These are phyloP conservation scores for Leccinum subrobustum DNA, from an alignment of 1,284 basidiomycete genomes.

Conservation along the genomic window DNA sequence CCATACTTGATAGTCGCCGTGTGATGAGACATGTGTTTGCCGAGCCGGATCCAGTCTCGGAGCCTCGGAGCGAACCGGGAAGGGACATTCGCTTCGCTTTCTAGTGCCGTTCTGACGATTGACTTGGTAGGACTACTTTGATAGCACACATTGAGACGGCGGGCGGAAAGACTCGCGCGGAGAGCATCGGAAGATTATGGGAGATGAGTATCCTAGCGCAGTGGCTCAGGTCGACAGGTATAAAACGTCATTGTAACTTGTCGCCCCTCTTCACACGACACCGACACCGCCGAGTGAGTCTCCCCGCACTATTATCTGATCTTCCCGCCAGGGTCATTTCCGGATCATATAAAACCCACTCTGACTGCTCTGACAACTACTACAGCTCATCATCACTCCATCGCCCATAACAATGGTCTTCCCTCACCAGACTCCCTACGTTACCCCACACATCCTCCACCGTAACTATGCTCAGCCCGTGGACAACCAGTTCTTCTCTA, in stretches of 20 bases:
- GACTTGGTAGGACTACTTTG: neutral
- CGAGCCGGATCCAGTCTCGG: neutral
- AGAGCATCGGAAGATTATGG: slow-evolving; percentile 39
- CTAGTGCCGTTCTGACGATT: neutral
- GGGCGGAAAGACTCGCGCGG: slow-evolving; percentile 27
- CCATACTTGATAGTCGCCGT: neutral
- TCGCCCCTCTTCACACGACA: neutral
- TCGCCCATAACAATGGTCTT: slow-evolving; percentile 47
- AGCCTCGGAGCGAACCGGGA: slow-evolving; percentile 25
- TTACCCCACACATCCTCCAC: slow-evolving; percentile 83
- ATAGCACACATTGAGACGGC: neutral
- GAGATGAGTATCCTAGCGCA: slow-evolving; percentile 31
- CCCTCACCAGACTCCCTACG: slow-evolving; percentile 71
- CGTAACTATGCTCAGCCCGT: slow-evolving; percentile 74
- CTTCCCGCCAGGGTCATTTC: slow-evolving; percentile 17
- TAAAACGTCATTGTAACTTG: slow-evolving; percentile 25
- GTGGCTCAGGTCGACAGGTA: slow-evolving; percentile 29
- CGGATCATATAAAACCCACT: slow-evolving; percentile 25
- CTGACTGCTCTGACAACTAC: slow-evolving; percentile 11
- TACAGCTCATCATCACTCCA: slow-evolving; percentile 4
- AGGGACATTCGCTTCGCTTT: slow-evolving; percentile 1
- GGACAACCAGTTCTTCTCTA: slow-evolving; percentile 60
- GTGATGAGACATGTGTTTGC: neutral
- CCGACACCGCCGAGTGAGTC: slow-evolving; percentile 23
- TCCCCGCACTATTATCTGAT: neutral